These are phyloP conservation scores for Astrocystis sublimbata DNA, from an alignment of 495 filamentous ascomycete genomes.

Conservation along the genomic window DNA sequence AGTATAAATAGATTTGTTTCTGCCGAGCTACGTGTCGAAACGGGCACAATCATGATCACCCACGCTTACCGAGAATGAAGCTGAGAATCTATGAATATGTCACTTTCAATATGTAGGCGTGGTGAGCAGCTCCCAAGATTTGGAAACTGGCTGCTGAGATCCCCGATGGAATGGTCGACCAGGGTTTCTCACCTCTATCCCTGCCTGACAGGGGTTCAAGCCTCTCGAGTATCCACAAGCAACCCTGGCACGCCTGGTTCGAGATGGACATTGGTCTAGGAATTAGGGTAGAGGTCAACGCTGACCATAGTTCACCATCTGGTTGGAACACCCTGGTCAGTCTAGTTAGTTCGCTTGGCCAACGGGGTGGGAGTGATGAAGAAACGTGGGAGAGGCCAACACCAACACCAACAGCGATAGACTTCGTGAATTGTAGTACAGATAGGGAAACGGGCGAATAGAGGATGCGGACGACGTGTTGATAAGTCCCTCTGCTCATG, in stretches of 20 bases:
- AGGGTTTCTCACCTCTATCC: conserved; percentile 14
- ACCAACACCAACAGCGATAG: not conserved
- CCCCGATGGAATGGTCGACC: conserved; percentile 17
- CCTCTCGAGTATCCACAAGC: conserved; percentile 30
- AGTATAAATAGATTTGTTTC: not conserved
- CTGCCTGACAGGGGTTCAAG: conserved; percentile 28
- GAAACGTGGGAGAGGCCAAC: not conserved
- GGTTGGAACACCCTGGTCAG: not conserved
- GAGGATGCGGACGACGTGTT: no score
- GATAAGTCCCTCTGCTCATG: not conserved
- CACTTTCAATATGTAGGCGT: not conserved
- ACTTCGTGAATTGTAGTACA: no score
- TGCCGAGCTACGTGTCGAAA: not conserved
- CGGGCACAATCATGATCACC: conserved; percentile 2
- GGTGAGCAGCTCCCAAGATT: conserved; percentile 16
- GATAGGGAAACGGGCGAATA: no score
- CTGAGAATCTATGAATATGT: conserved; percentile 12
- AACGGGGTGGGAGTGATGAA: not conserved
- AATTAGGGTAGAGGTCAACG: not conserved
- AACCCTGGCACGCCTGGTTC: conserved; percentile 14
- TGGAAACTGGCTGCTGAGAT: conserved; percentile 30
- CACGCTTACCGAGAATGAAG: conserved; percentile 22
- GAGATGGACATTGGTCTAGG: conserved; percentile 1
- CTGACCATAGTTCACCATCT: not conserved
- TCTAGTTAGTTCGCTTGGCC: not conserved